Evolutionary conservation across 768 basidiomycete genomes (phyloP).

Genomic region (Tylopilus vinaceipallidus): DNA sequence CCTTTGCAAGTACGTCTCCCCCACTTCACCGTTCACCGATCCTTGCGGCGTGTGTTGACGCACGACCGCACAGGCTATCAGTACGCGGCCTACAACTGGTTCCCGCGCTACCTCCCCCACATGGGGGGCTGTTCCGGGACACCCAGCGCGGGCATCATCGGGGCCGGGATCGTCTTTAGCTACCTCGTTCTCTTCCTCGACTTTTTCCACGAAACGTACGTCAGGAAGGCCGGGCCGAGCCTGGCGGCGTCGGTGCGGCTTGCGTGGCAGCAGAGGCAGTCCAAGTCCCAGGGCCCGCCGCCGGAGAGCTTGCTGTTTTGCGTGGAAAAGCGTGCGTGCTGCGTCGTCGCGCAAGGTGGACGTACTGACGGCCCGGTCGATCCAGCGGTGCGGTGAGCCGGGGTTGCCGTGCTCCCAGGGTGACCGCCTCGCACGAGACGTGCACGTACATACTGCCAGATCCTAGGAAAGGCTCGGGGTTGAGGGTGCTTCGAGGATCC

Average conservation of each 20-base stretch:
- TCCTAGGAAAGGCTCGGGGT: too few species aligned
- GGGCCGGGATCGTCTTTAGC: conserved; percentile 12
- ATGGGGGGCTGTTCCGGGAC: conserved; percentile 17
- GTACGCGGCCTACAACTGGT: conserved; percentile 19
- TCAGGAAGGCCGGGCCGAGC: conserved; percentile 1
- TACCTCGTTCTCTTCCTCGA: conserved; percentile 22
- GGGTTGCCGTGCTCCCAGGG: too few species aligned
- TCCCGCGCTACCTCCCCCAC: conserved; percentile 15
- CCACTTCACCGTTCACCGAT: too few species aligned
- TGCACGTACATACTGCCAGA: too few species aligned
- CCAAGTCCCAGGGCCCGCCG: too few species aligned
- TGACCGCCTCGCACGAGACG: too few species aligned
- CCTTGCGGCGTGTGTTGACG: too few species aligned
- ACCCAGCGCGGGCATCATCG: conserved; percentile 13
- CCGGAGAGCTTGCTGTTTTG: conserved; percentile 11
- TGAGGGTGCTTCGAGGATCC: too few species aligned
- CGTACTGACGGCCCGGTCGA: not conserved
- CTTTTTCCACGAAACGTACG: conserved; percentile 22
- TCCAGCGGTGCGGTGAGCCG: not conserved
- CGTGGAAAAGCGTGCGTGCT: conserved; percentile 9
- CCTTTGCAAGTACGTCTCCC: too few species aligned
- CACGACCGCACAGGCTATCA: conserved; percentile 12
- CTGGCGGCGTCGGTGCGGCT: not conserved
- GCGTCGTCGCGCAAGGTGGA: not conserved
- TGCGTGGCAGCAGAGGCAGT: too few species aligned